Evolutionary conservation across 2,329 filamentous ascomycete genomes (phyloP).

Genomic region (Fonsecaea erecta): DNA sequence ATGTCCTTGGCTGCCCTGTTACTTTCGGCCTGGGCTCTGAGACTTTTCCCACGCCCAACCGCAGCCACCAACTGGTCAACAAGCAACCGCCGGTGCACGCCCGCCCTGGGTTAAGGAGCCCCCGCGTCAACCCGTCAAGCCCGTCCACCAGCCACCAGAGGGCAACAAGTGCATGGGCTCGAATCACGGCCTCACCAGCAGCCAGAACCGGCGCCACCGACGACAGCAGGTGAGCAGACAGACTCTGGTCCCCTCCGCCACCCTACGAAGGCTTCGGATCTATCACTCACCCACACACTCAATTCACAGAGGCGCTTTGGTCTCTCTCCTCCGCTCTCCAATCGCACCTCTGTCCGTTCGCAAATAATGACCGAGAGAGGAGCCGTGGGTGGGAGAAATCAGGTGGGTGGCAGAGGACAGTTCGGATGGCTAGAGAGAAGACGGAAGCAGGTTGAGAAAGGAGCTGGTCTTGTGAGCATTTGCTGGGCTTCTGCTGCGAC

Average conservation of each 20-base stretch:
- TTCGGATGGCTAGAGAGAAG: slow-evolving; percentile 8
- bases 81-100: background rate
- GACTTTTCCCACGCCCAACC: background rate
- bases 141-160: background rate
- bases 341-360: background rate
- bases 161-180: background rate
- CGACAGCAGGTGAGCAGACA: background rate
- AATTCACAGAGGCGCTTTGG: background rate
- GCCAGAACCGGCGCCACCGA: slow-evolving; percentile 10
- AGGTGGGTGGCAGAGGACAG: background rate
- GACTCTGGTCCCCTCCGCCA: background rate
- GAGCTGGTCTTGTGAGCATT: slow-evolving; percentile 17
- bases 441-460: slow-evolving; percentile 20
- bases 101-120: background rate
- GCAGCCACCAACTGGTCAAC: background rate
- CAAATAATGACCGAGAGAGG: background rate
- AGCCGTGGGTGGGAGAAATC: background rate
- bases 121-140: slow-evolving; percentile 1
- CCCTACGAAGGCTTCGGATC: background rate
- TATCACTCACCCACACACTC: background rate
- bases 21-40: background rate
- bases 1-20: background rate
- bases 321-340: background rate
- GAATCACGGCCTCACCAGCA: background rate
- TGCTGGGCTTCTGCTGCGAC: slow-evolving; percentile 22